Evolutionary conservation across 2,329 filamentous ascomycete species (phyloP).

Genomic region (Paecilomyces formosus): DNA sequence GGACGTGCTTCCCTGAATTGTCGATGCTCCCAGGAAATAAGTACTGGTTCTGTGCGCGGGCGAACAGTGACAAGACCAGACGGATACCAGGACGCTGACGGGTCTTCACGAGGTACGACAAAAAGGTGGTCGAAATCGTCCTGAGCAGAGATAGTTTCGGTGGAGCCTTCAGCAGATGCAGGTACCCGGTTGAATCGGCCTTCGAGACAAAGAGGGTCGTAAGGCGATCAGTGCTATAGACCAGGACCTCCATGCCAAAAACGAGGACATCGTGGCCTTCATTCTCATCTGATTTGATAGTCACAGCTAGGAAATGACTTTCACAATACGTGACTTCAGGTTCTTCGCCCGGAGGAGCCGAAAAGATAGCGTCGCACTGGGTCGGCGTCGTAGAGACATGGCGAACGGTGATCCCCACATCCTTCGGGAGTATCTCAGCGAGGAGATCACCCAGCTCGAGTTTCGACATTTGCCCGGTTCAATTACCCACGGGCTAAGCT

Average conservation of each 20-base stretch:
- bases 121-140: slow-evolving; percentile 64
- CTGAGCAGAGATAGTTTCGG: slow-evolving; percentile 62
- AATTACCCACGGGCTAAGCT: background rate
- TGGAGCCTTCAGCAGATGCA: slow-evolving; percentile 56
- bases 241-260: slow-evolving; percentile 76
- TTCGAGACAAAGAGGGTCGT: slow-evolving; percentile 94
- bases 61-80: slow-evolving; percentile 81
- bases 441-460: slow-evolving; percentile 39
- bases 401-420: slow-evolving; percentile 60
- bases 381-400: slow-evolving; percentile 83
- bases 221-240: slow-evolving; percentile 73
- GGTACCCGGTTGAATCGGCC: slow-evolving; percentile 88
- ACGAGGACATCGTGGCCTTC: slow-evolving; percentile 54
- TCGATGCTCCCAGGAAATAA: slow-evolving; percentile 88
- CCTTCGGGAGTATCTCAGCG: slow-evolving; percentile 45
- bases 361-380: slow-evolving; percentile 67
- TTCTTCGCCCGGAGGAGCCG: slow-evolving; percentile 62
- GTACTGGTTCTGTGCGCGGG: slow-evolving; percentile 85
- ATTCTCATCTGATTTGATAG: slow-evolving; percentile 29
- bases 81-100: slow-evolving; percentile 58
- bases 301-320: slow-evolving; percentile 66
- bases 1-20: slow-evolving; percentile 76
- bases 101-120: slow-evolving; percentile 64
- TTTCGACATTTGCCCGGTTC: slow-evolving; percentile 16
- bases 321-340: slow-evolving; percentile 78